Evolutionary conservation across 164 flowering plant genomes (phyloP).

Genomic region (Liquidambar formosana): DNA sequence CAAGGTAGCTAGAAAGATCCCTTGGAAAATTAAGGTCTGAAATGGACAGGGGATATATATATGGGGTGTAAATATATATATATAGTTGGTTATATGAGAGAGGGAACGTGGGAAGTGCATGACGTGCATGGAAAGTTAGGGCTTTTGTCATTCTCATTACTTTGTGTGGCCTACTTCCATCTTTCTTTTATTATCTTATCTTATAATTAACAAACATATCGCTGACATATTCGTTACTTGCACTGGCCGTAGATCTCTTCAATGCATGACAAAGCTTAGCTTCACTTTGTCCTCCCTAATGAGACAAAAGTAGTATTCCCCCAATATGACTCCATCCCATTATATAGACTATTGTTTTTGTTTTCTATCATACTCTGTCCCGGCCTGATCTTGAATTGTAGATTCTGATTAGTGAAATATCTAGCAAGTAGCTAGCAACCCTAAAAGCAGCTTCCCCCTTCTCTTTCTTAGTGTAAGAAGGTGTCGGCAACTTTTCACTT

Average conservation of each 20-base stretch:
- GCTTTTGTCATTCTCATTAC: conserved; percentile 16
- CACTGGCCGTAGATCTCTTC: conserved; percentile 26
- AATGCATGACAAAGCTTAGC: conserved; percentile 22
- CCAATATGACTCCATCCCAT: conserved; percentile 20
- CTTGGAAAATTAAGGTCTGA: no score
- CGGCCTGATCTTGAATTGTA: background rate
- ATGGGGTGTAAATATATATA: no score
- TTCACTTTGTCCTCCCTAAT: conserved; percentile 40
- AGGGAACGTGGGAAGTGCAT: conserved; percentile 38
- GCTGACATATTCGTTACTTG: conserved; percentile 70
- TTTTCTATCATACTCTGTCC: background rate
- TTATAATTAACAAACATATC: no score
- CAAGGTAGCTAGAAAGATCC: no score
- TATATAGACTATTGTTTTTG: background rate
- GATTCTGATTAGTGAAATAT: conserved; percentile 9
- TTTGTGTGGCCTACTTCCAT: no score
- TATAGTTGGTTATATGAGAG: background rate
- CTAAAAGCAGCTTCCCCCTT: conserved; percentile 21
- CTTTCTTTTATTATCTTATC: no score
- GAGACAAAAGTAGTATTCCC: conserved; percentile 59
- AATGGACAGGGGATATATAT: no score
- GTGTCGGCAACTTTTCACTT: conserved; percentile 67
- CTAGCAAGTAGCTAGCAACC: no score
- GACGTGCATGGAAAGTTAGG: conserved; percentile 56
- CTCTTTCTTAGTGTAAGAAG: conserved; percentile 37